Evolutionary conservation across 1,284 basidiomycete genomes (phyloP).

Genomic region (Apiotrichum veenhuisii): DNA sequence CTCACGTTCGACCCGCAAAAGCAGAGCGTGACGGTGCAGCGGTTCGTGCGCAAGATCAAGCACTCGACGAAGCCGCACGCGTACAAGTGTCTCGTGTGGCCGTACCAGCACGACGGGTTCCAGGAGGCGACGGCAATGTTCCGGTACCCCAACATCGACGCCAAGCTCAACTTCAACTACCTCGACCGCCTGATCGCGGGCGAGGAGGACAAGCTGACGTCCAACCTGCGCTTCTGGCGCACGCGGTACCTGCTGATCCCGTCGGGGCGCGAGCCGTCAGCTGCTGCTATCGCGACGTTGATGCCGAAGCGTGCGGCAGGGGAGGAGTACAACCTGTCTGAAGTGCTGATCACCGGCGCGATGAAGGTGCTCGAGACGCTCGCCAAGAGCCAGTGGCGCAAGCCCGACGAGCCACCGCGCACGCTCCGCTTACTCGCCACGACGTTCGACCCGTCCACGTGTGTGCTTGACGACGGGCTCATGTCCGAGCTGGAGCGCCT

Average conservation of each 20-base stretch:
- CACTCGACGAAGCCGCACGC: slow-evolving; percentile 59
- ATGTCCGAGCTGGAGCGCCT: slow-evolving; percentile 75
- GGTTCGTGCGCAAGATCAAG: slow-evolving; percentile 75
- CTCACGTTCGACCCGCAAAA: slow-evolving; percentile 74
- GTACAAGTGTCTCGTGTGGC: slow-evolving; percentile 91
- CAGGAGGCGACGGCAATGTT: slow-evolving; percentile 75
- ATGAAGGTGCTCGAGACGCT: slow-evolving; percentile 88
- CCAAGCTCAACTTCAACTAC: slow-evolving; percentile 48
- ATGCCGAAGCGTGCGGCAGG: slow-evolving; percentile 62
- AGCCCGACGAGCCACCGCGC: slow-evolving; percentile 57
- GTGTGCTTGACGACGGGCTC: slow-evolving; percentile 69
- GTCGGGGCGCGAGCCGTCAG: slow-evolving; percentile 61
- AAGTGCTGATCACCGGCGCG: slow-evolving; percentile 81
- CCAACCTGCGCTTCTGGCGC: slow-evolving; percentile 84
- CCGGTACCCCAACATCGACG: slow-evolving; percentile 57
- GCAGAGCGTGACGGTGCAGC: slow-evolving; percentile 79
- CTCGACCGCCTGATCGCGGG: slow-evolving; percentile 65
- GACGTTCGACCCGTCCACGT: slow-evolving; percentile 72
- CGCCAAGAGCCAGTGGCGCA: slow-evolving; percentile 70
- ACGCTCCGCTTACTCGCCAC: slow-evolving; percentile 70
- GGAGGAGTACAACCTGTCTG: slow-evolving; percentile 76
- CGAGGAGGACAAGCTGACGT: slow-evolving; percentile 74
- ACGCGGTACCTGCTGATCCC: slow-evolving; percentile 94
- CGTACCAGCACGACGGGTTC: slow-evolving; percentile 79
- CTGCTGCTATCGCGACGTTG: slow-evolving; percentile 32